Evolutionary conservation across 2,329 filamentous ascomycete genomes (phyloP).

Genomic region (Aspergillus clavatus): DNA sequence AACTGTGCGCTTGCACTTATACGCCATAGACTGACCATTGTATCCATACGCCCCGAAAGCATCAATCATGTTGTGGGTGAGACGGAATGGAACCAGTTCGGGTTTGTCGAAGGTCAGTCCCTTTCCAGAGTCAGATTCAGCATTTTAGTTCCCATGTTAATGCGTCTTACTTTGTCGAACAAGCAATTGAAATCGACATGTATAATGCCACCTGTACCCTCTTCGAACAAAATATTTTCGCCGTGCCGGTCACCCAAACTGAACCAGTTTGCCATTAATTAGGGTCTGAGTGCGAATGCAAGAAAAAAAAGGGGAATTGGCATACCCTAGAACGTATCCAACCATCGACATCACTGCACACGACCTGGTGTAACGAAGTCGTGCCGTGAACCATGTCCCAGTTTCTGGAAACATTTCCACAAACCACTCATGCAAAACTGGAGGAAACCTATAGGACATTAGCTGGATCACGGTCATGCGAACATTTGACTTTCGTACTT

Average conservation of each 20-base stretch:
- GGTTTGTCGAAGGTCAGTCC: slow-evolving; percentile 92
- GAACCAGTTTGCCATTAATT: slow-evolving; percentile 7
- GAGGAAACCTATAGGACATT: slow-evolving; percentile 58
- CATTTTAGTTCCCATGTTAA: not conserved
- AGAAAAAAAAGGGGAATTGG: not conserved
- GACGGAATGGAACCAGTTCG: slow-evolving; percentile 88
- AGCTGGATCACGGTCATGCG: not conserved
- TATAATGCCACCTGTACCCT: slow-evolving; percentile 87
- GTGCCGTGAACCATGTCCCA: slow-evolving; percentile 82
- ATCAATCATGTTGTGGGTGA: slow-evolving; percentile 98
- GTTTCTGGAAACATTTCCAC: slow-evolving; percentile 91
- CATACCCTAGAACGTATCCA: slow-evolving; percentile 75
- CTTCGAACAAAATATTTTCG: slow-evolving; percentile 93
- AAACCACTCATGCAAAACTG: slow-evolving; percentile 91
- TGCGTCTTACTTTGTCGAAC: slow-evolving; percentile 69
- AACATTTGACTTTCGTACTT: no score
- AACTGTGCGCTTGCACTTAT: not conserved
- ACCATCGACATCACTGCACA: slow-evolving; percentile 99
- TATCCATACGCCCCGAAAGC: slow-evolving; percentile 94
- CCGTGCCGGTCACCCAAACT: slow-evolving; percentile 89
- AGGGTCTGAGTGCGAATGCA: not conserved
- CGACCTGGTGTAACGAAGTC: slow-evolving; percentile 84
- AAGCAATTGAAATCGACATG: slow-evolving; percentile 99
- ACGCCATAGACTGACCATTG: slow-evolving; percentile 51
- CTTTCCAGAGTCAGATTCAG: slow-evolving; percentile 19